Evolutionary conservation across 2,329 filamentous ascomycete genomes (phyloP), one percentile per base, ranked within the genome.

Genomic region (Fusarium paranaense): DNA sequence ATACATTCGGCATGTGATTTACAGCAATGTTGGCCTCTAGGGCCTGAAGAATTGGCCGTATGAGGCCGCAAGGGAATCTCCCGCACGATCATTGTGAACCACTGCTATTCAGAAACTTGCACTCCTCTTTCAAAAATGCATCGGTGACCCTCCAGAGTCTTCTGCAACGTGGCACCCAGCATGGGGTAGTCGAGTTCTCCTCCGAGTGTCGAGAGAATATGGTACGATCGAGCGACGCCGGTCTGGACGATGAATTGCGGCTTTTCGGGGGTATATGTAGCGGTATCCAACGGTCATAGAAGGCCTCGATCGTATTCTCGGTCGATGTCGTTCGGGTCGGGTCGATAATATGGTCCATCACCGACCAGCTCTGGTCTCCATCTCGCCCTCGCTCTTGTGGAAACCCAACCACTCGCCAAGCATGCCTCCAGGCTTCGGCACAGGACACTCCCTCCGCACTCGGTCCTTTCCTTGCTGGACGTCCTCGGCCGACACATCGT

Each of bases 381-480:
- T 70, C 54, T 78, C 76, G 56, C 77, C 75, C 22, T 76, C 79
- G 45, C 67, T 68, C 69, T 82, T 85, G 75, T 87, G 88, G 80
- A 96, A 93, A 0, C 94, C 94, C 71, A 97, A 83, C 76, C 96
- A 86, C 79, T 93, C 90, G 14, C 94, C 94, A 54, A 97, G 84
- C 37, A 95, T 84, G 4, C 95, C 95, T 35, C 91, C 88, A 0
- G 97, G 96, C 83, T 98, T 98, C 6, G 97, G 97, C 14, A 99
- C 91, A 0, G 97, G 97, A 80, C 97, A 99, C 81, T 97, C 94
- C 78, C 94, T 89, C 79, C 87, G 87, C 54, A 84, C 80, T 63
- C 85, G 86, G 82, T 87, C 75, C 79, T 85, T 54, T 56, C 72
- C 72, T 67, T 75, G 60, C 64, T 77, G 78, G 20, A 71, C 70